Conservation (phyloP, 129 eudicot species). For the Flaveria brownii region DNA sequence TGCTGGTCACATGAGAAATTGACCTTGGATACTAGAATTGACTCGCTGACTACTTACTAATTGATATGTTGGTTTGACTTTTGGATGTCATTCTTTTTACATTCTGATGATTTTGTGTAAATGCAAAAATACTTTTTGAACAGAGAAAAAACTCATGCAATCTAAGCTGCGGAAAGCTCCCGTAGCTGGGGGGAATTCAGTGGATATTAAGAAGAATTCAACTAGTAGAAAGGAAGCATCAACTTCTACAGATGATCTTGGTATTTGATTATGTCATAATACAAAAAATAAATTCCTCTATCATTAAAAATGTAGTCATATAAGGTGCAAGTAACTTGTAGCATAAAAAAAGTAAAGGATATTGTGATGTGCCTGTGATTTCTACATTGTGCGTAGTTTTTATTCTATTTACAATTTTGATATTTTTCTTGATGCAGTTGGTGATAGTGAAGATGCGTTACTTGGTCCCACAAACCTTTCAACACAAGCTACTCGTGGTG, state of each 20-base stretch:
- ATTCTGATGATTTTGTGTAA: slow-evolving; percentile 2
- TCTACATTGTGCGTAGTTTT: neutral
- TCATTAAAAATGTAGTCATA: neutral
- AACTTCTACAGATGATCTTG: slow-evolving; percentile 90
- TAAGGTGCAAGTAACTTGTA: neutral
- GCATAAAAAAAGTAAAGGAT: neutral
- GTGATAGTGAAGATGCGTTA: slow-evolving; percentile 39
- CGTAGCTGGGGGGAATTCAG: slow-evolving; percentile 19
- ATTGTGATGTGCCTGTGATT: neutral
- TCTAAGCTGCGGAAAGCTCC: slow-evolving; percentile 82
- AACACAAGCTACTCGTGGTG: slow-evolving; percentile 32
- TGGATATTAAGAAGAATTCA: slow-evolving; percentile 50
- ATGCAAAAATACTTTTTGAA: neutral
- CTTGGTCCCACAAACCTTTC: slow-evolving; percentile 35
- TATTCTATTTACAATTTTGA: neutral
- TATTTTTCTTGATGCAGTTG: slow-evolving; percentile 22
- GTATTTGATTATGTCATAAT: slow-evolving; percentile 36
- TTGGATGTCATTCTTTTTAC: neutral
- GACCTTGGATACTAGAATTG: neutral
- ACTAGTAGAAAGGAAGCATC: slow-evolving; percentile 61
- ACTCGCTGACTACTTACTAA: neutral
- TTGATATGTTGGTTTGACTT: slow-evolving; percentile 7
- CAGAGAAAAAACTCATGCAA: slow-evolving; percentile 89
- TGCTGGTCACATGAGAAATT: slow-evolving; percentile 7
- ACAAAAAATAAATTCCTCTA: neutral